These are phyloP conservation scores for Aspergillus pseudoglaucus DNA, from an alignment of 2,329 filamentous ascomycete species.

Conservation along the genomic window DNA sequence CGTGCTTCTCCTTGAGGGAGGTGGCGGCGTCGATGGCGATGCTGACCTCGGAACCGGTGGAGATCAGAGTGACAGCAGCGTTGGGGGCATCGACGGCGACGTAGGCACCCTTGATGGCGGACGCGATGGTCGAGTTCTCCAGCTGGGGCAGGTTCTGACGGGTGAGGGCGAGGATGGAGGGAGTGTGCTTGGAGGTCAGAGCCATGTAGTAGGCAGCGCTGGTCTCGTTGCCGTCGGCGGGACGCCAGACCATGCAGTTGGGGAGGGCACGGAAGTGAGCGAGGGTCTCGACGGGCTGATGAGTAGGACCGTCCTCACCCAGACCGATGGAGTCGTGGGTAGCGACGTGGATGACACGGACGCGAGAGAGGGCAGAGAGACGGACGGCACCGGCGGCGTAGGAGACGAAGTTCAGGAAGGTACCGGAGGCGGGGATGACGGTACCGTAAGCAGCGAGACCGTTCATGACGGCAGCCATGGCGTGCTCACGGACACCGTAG, in stretches of 20 bases:
- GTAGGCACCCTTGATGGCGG: constrained; percentile 92
- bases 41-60: constrained; percentile 91
- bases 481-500: constrained; percentile 48
- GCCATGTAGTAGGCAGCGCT: constrained; percentile 96
- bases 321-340: constrained; percentile 99
- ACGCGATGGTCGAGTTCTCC: constrained; percentile 84
- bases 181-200: constrained; percentile 80
- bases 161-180: constrained; percentile 87
- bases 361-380: constrained; percentile 83
- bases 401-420: constrained; percentile 99
- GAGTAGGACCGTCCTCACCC: constrained; percentile 95
- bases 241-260: constrained; percentile 99
- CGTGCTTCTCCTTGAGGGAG: constrained; percentile 81
- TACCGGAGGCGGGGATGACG: constrained; percentile 86
- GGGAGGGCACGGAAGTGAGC: constrained; percentile 97
- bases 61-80: constrained; percentile 81
- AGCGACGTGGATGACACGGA: constrained; percentile 89
- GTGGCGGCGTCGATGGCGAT: constrained; percentile 91
- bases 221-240: constrained; percentile 96
- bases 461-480: constrained; percentile 50
- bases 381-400: constrained; percentile 94
- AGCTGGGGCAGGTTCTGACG: constrained; percentile 98
- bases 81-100: constrained; percentile 76
- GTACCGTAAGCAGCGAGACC: constrained; percentile 93
- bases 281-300: constrained; percentile 98